Evolutionary conservation across 768 basidiomycete species (phyloP), one percentile per base, ranked within the genome.

Genomic region (Calocera viscosa): DNA sequence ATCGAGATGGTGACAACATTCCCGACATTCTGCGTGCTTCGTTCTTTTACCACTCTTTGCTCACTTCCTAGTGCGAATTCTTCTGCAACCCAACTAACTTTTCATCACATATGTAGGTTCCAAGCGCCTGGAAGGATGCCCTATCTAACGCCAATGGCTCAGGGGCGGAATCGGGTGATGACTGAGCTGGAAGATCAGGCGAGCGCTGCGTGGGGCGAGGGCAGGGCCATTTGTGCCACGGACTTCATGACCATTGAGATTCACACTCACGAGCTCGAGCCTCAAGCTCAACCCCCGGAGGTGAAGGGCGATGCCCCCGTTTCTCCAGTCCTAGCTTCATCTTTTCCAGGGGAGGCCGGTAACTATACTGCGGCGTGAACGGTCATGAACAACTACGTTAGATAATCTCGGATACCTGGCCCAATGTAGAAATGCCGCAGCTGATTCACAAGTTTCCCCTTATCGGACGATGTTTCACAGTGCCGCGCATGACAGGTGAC

Each of bases 211-310:
- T 60, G 53, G 53, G 53, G 53, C 7, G 14, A 7, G 10, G 53
- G 53, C 53, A 14, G 53, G 26, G 53, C 53, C 30, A 19, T 60
- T 16, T 60, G 53, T 19, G 53, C 53, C 8, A 60, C 53, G 10
- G 53, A 60, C 22, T 60, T 60, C 53, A 60, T 60, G 53, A 60
- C 53, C 26, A 32, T 60, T 2, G 53, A 60, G 19, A 60, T 60
- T 28, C 30, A 60, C 30, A 32, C 11, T 2, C 53, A 60, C 30
- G 53, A 60, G 30, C 26, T 60, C 8, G 53, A 60, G 53, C 26
- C 53, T 32, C 24, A 28, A 32, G 7, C 53, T 16, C 19, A 2
- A 16, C 26, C 22, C 14, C 5, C 2, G 53, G 53, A 32, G 2
- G 30, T 10, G 26, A 26, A 32, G 53, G 26, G n/a, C n/a, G n/a